Conservation (phyloP, 306 rosid genomes). For the Lithocarpus polystachyus region DNA sequence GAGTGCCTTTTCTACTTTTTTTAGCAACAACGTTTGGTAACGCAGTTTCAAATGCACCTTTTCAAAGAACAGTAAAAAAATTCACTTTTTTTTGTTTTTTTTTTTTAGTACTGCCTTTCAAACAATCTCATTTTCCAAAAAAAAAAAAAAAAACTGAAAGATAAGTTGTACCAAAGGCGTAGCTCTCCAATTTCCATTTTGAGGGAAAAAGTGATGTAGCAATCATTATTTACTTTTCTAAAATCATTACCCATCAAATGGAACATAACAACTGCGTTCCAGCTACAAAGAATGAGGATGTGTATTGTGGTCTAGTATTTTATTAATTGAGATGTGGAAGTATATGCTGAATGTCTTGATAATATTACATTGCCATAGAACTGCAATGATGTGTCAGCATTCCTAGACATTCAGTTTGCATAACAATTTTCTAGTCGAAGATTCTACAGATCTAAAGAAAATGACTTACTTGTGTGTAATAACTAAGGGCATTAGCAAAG, state of each 20-base stretch:
- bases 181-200: neutral
- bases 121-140: no score
- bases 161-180: no score
- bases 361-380: neutral
- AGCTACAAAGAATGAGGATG: neutral
- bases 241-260: neutral
- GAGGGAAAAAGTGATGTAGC: neutral
- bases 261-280: neutral
- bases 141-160: no score
- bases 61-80: no score
- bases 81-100: no score
- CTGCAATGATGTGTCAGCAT: neutral
- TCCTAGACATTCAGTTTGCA: constrained; percentile 5
- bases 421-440: no score
- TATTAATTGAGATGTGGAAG: neutral
- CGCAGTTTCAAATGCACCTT: no score
- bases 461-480: constrained; percentile 76
- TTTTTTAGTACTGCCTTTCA: no score
- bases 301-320: neutral
- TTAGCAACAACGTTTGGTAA: no score
- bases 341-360: neutral
- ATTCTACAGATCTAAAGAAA: constrained; percentile 14
- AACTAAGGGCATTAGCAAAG: constrained; percentile 62
- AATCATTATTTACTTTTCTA: neutral
- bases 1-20: neutral